Base-by-base conservation (phyloP, 2,329 filamentous ascomycete genomes). In the Colletotrichum sidae region DNA sequence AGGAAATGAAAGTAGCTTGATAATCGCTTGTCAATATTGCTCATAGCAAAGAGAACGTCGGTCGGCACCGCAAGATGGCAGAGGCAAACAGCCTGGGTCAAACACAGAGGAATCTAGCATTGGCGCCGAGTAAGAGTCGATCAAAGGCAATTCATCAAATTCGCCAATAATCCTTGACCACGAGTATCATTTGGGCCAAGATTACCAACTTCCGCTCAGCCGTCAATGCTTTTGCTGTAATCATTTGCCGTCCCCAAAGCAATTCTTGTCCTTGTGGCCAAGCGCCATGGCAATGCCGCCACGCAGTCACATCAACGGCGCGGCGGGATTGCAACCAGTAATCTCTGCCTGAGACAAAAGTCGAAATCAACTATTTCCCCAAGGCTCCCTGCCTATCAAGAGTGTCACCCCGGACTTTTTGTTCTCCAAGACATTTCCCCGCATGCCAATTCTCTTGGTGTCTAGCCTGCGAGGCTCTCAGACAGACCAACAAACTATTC, bases 391-490 rank as follows among this genome's bases (percentile, higher is more conserved):
- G 46, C 46, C 25, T 34, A 50, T 50, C 46, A 34, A 34, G 34
- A 12, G 10, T 35, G 33, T 34, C 46, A 35, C 46, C 25, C 46
- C 46, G 33, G 46, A 34, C 17, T 35, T 33, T 50, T n/a, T 35
- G 33, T 50, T 6, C 11, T 13, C 46, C 46, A 50, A 50, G 46
- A 50, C 46, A 12, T 12, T 50, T 33, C 46, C 46, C 46, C 46
- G 46, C 46, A 50, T 50, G 46, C 46, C 46, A 50, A 50, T 50
- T 10, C 17, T 50, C 46, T 50, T 50, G 46, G 46, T 47, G 17
- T 34, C 35, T 42, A n/a, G 39, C 39, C 25, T 25, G 25, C 3
- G 25, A 25, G 25, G 44, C 8, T 10, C 44, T 11, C 44, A 15
- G 9, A 46, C 6, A 17, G 15, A n/a, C 13, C n/a, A 37, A 35